Percentiles rank a stretch among this genome's conserved stretches.
These are phyloP conservation scores for Aspergillus melleus DNA, from an alignment of 2,329 filamentous ascomycete genomes.

Conservation along the genomic window DNA sequence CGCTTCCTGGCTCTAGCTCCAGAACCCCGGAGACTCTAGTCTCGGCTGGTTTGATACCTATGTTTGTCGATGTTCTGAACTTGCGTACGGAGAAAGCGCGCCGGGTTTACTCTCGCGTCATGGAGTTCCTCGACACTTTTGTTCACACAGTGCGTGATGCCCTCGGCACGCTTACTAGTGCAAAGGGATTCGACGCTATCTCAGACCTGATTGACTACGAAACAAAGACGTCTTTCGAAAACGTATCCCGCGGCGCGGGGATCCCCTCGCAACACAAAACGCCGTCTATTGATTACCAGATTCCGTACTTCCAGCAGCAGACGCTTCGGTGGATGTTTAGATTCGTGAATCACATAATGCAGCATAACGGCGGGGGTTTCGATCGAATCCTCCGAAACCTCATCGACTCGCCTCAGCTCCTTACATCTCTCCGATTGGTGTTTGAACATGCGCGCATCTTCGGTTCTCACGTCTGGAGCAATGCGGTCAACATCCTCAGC, in stretches of 20 bases:
- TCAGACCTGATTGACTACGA: conserved; percentile 82
- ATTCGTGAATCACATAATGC: conserved; percentile 94
- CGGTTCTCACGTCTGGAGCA: conserved; percentile 94
- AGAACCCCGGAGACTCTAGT: conserved; percentile 82
- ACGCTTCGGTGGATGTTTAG: conserved; percentile 92
- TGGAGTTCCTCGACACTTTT: conserved; percentile 85
- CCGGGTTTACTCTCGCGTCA: conserved; percentile 77
- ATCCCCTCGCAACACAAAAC: conserved; percentile 73
- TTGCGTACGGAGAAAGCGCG: conserved; percentile 79
- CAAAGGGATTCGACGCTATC: conserved; percentile 83
- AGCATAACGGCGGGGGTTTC: conserved; percentile 76
- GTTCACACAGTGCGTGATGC: conserved; percentile 83
- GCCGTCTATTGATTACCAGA: conserved; percentile 84
- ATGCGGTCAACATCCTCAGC: conserved; percentile 85
- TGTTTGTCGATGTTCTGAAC: conserved; percentile 84
- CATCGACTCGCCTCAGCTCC: conserved; percentile 85
- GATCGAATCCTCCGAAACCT: conserved; percentile 89
- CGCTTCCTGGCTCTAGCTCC: conserved; percentile 69
- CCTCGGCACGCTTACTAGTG: conserved; percentile 77
- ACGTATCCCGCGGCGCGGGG: conserved; percentile 68
- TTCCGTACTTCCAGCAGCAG: conserved; percentile 90
- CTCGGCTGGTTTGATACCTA: conserved; percentile 82
- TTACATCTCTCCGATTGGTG: conserved; percentile 76
- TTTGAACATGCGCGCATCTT: conserved; percentile 77
- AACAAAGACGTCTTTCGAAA: conserved; percentile 67